Base-by-base conservation (phyloP, 306 rosid genomes). In the Vigna angularis region DNA sequence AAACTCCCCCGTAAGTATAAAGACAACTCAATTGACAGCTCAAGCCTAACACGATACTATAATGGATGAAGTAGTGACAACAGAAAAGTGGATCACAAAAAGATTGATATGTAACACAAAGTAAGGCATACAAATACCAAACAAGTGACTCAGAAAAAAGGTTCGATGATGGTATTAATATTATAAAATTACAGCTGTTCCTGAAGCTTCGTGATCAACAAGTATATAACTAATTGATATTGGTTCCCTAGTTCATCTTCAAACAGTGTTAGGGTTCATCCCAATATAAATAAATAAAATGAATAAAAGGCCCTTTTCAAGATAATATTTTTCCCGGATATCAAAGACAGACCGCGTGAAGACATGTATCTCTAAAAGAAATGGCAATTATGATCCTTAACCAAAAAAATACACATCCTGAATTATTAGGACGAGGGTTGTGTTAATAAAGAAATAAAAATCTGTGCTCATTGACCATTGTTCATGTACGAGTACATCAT, bases 401-500 rank as follows among this genome's bases (percentile, higher is more conserved):
- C 59, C 57, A 38, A 66, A 72, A 8, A 42, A 59, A 53, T 5
- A 48, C 3, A 48, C 5, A 20, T 48, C 47, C 26, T 10, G 55
- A 53, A 32, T 20, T 32, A 18, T 20, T 32, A 20, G 52, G 52
- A 56, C 47, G 4, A 24, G 49, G 44, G 76, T n/a, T 8, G 40
- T 38, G 20, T 24, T 10, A 57, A 72, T 62, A 18, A 52, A 16
- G 12, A 62, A 3, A 51, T 61, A 40, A 36, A 48, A 4, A 20
- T 49, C 13, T 74, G 42, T 36, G 58, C 18, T 49, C 64, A 40
- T 44, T 67, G 49, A 72, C 63, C 56, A 51, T 17, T 13, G 47
- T 74, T 64, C 81, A 71, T 68, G 32, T 24, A 52, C 18, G 14
- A 74, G 11, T 30, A 55, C 47, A 83, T 65, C 64, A 75, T 56